Evolutionary conservation across 2,329 filamentous ascomycete species (phyloP).

Genomic region (Teratosphaeria pseudoeucalypti): DNA sequence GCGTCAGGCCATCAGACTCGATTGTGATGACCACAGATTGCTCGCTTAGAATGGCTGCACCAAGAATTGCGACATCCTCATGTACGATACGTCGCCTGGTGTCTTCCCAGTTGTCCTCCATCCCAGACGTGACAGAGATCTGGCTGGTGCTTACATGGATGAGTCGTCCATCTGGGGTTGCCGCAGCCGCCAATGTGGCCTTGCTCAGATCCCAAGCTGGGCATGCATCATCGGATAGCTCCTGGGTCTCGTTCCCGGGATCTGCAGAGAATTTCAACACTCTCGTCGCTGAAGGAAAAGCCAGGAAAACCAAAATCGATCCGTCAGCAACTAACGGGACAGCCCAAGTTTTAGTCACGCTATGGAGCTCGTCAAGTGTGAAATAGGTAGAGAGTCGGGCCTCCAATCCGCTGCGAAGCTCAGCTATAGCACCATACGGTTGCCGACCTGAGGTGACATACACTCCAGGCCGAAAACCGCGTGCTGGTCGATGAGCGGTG

Average conservation of each 20-base stretch:
- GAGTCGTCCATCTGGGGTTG: constrained; percentile 11
- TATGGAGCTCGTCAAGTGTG: constrained; percentile 17
- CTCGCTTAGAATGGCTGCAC: constrained; percentile 12
- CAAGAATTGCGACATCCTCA: constrained; percentile 10
- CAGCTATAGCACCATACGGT: constrained; percentile 34
- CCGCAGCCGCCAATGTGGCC: constrained; percentile 17
- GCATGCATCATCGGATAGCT: constrained; percentile 7
- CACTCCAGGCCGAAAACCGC: neutral
- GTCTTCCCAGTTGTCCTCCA: constrained; percentile 21
- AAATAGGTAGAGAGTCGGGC: constrained; percentile 21
- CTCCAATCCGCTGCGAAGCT: constrained; percentile 33
- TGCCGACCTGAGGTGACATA: constrained; percentile 34
- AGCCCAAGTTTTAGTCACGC: constrained; percentile 27
- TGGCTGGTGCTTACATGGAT: constrained; percentile 20
- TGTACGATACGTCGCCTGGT: constrained; percentile 6
- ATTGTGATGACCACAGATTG: neutral
- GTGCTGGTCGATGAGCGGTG: constrained; percentile 8
- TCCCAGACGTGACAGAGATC: constrained; percentile 12
- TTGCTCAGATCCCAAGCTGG: constrained; percentile 15
- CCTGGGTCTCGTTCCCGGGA: constrained; percentile 10
- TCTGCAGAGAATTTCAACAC: constrained; percentile 9
- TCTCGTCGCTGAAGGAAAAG: constrained; percentile 20
- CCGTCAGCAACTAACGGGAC: constrained; percentile 22
- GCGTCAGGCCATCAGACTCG: neutral
- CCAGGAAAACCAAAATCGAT: constrained; percentile 28